Conservation (phyloP, 129 eudicot species). For the Flaveria linearis region DNA sequence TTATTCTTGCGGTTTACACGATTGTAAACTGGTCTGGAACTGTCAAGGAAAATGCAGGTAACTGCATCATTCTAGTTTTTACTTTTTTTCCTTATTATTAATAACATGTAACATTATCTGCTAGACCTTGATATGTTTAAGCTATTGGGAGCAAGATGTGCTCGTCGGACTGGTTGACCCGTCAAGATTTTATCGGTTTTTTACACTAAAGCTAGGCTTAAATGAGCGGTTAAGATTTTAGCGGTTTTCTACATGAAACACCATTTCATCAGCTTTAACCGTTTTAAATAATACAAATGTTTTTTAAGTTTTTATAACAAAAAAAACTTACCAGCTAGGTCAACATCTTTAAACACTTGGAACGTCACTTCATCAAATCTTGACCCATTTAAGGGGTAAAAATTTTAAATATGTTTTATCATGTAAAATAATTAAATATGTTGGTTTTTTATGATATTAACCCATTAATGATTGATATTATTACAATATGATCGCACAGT, state of each 20-base stretch:
- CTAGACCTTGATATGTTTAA: background rate
- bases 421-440: no score
- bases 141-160: background rate
- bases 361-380: no score
- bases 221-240: background rate
- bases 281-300: no score
- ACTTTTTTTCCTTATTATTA: background rate
- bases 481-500: conserved; percentile 41
- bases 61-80: conserved; percentile 11
- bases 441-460: background rate
- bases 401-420: no score
- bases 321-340: no score
- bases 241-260: no score
- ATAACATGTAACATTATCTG: background rate
- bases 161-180: background rate
- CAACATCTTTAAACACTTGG: background rate
- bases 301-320: background rate
- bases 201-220: background rate
- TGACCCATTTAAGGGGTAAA: no score
- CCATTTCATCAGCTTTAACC: no score
- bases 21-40: conserved; percentile 88
- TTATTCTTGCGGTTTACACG: conserved; percentile 77
- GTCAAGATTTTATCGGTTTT: background rate
- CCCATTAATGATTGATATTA: background rate
- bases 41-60: conserved; percentile 94